Evolutionary conservation across 73 alveolate species (phyloP), one percentile per base, ranked within the genome.

Genomic region (Chromera velia): DNA sequence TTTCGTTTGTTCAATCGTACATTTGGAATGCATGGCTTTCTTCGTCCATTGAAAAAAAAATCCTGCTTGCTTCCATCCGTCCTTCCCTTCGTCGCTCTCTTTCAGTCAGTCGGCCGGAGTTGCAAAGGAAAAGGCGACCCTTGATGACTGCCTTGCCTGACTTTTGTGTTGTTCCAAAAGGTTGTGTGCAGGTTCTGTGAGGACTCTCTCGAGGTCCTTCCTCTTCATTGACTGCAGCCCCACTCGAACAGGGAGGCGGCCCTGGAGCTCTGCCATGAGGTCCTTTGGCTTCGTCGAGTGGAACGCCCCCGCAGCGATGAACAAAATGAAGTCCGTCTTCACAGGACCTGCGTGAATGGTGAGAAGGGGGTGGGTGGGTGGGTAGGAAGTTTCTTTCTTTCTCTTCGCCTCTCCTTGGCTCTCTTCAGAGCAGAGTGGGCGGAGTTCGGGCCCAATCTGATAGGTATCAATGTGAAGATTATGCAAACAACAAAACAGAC

Each of bases 281-380:
- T 90, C 96, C 26, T 90, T 45, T 24, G 93, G 92, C 73, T 88
- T 85, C 26, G 80, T 88, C 73, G 76, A 83, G 32, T 79, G 82
- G 64, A 88, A 90, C 26, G 94, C 92, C 17, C 94, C 96, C 0
- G 92, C 87, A 6, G 93, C 93, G 17, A 90, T 90, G 49, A 90
- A 90, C 28, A 90, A 77, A 22, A 90, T 90, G 83, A 88, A 85
- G 70, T 82, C 89, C 19, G 89, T 82, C 34, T 82, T 46, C 13
- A 82, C 87, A 31, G 49, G 73, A 22, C 89, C 89, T 45, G 55
- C 13, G 13, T 40, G 13, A 4, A 40, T 4, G 55, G 22, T 4
- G 22, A 40, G 4, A 13, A 4, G 13, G 4, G 55, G 55, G 4
- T 13, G 55, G 4, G 55, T 40, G n/a, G n/a, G n/a, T n/a, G n/a